Conservation (phyloP, 352 stramenopile genomes). For the Pythium aristosporum region DNA sequence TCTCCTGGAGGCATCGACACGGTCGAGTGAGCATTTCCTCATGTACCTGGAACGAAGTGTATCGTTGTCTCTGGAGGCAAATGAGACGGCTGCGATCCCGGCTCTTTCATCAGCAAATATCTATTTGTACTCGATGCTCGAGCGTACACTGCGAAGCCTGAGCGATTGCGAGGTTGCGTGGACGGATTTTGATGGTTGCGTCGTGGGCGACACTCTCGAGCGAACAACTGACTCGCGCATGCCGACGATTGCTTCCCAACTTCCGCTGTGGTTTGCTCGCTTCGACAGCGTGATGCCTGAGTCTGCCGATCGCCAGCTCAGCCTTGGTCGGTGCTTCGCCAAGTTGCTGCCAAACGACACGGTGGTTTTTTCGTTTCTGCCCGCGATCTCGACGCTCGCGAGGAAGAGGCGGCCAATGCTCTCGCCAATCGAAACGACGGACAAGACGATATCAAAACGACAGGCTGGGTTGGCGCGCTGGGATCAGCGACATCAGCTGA, state of each 20-base stretch:
- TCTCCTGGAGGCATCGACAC: constrained; percentile 59
- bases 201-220: constrained; percentile 5
- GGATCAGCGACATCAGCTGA: constrained; percentile 20
- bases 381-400: constrained; percentile 58
- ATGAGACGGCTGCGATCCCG: background rate
- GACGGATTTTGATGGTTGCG: constrained; percentile 45
- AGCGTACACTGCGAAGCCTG: constrained; percentile 67
- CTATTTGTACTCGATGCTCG: constrained; percentile 87
- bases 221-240: background rate
- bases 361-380: constrained; percentile 78
- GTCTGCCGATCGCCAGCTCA: constrained; percentile 26
- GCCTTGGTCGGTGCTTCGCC: constrained; percentile 82
- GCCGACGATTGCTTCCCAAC: constrained; percentile 42
- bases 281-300: background rate
- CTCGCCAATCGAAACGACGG: constrained; percentile 2
- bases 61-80: constrained; percentile 9
- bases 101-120: constrained; percentile 65
- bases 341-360: constrained; percentile 75
- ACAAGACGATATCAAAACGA: background rate
- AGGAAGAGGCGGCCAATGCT: constrained; percentile 33
- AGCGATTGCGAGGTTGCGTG: constrained; percentile 86
- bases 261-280: constrained; percentile 76
- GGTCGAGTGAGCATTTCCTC: constrained; percentile 78
- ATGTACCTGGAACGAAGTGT: constrained; percentile 71
- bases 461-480: constrained; percentile 11